A percentile compares a stretch with the other conserved stretches of the same genome.
Conservation (phyloP, 2,329 filamentous ascomycete genomes). For the Mycosphaerella sp. region DNA sequence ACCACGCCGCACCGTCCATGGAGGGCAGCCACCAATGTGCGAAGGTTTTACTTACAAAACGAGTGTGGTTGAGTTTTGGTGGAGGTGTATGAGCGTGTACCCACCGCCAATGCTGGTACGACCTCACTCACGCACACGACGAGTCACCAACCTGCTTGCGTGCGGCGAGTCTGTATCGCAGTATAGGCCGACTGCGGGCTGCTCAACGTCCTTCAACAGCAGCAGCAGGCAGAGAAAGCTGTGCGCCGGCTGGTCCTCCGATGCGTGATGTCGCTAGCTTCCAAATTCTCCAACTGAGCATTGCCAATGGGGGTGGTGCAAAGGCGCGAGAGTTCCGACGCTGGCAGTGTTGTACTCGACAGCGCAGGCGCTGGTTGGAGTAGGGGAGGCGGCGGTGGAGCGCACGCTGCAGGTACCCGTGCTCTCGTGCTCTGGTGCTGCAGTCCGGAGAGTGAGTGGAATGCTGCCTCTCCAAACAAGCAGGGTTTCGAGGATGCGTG, state of each 20-base stretch:
- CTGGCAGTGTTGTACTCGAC: constrained; percentile 4
- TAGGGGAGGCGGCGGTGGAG: neutral
- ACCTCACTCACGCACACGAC: constrained; percentile 9
- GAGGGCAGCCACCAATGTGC: neutral
- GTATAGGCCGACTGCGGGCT: neutral
- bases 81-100: constrained; percentile 3
- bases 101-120: constrained; percentile 5
- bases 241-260: constrained; percentile 3
- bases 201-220: neutral
- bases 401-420: constrained; percentile 7
- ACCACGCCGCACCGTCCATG: constrained; percentile 7
- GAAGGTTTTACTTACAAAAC: constrained; percentile 12
- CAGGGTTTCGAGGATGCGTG: neutral
- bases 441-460: neutral
- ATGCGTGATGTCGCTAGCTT: constrained; percentile 6
- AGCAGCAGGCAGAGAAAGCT: neutral
- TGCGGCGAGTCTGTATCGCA: neutral
- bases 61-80: constrained; percentile 15
- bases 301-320: constrained; percentile 6
- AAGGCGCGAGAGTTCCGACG: constrained; percentile 3
- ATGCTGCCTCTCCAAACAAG: constrained; percentile 7
- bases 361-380: constrained; percentile 5
- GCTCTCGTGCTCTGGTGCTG: constrained; percentile 3
- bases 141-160: constrained; percentile 1
- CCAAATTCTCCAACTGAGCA: constrained; percentile 8